Evolutionary conservation across 139 green algal species (phyloP).

Genomic region (Asterochloris sp.): DNA sequence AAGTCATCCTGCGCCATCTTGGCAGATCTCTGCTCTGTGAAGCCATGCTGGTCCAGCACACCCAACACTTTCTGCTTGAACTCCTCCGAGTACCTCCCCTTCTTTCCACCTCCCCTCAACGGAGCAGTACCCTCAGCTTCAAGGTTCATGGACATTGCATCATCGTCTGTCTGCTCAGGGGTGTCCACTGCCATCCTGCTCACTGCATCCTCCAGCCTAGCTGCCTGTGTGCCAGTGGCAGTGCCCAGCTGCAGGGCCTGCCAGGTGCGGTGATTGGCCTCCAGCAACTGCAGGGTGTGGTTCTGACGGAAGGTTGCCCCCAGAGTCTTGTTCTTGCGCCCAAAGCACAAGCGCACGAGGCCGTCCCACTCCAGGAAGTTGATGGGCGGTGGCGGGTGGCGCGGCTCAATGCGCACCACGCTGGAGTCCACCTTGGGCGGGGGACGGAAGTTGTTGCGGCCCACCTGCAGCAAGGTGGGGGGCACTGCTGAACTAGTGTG

Average conservation of each 20-base stretch:
- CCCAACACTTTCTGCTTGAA: conserved; percentile 73
- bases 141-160: neutral
- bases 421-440: conserved; percentile 97
- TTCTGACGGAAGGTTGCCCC: conserved; percentile 82
- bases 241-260: neutral
- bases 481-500: too few species aligned
- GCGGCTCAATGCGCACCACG: conserved; percentile 97
- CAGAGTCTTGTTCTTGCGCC: conserved; percentile 97
- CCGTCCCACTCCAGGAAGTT: conserved; percentile 97
- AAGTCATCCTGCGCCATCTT: conserved; percentile 98
- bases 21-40: conserved; percentile 68
- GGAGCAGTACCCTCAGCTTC: neutral
- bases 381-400: conserved; percentile 87
- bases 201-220: neutral
- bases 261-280: conserved; percentile 50
- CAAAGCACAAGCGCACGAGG: conserved; percentile 88
- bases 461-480: conserved; percentile 52
- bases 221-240: neutral
- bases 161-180: neutral
- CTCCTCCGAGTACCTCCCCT: conserved; percentile 43
- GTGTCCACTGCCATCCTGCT: conserved; percentile 13
- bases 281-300: conserved; percentile 63
- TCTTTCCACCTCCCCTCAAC: neutral
- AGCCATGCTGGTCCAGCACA: conserved; percentile 66
- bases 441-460: conserved; percentile 94